Conservation (phyloP, 2,329 filamentous ascomycete species). For the Cercospora sp. region DNA sequence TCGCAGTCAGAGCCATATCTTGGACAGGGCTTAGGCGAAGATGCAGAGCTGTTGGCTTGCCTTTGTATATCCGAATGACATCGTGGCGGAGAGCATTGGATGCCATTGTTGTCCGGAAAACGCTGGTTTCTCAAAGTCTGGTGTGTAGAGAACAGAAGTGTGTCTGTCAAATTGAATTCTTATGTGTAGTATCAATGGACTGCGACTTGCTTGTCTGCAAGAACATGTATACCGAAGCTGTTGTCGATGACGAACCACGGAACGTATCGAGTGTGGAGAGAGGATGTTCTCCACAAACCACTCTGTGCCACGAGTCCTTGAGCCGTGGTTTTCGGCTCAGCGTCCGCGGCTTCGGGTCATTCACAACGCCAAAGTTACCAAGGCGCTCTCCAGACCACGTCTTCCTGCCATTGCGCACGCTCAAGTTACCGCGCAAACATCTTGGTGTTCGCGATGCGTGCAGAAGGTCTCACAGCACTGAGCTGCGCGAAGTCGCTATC, state of each 20-base stretch:
- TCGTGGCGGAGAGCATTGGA: constrained; percentile 63
- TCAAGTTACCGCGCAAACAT: neutral
- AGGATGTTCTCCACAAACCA: neutral
- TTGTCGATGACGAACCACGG: constrained; percentile 8
- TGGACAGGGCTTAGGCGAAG: too few species aligned
- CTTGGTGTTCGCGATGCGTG: neutral
- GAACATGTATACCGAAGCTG: neutral
- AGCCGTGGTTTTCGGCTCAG: constrained; percentile 1
- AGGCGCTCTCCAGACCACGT: neutral
- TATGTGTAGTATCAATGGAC: neutral
- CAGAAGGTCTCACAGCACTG: neutral
- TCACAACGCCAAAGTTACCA: neutral
- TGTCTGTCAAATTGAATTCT: neutral
- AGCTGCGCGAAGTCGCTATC: neutral
- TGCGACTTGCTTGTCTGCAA: neutral
- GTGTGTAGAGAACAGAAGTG: too few species aligned
- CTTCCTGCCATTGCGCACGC: neutral
- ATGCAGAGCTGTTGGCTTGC: constrained; percentile 45
- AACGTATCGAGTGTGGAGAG: neutral
- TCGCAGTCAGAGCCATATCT: neutral
- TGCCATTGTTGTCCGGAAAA: constrained; percentile 15
- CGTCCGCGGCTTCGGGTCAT: neutral
- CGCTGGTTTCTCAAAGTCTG: too few species aligned
- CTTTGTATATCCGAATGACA: constrained; percentile 88
- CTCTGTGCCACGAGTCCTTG: neutral